A percentile compares a stretch with the other conserved stretches of the same genome.
phyloP scores from a whole-genome alignment of 2,329 filamentous ascomycete species.

The Hansfordia pulvinata region DNA sequence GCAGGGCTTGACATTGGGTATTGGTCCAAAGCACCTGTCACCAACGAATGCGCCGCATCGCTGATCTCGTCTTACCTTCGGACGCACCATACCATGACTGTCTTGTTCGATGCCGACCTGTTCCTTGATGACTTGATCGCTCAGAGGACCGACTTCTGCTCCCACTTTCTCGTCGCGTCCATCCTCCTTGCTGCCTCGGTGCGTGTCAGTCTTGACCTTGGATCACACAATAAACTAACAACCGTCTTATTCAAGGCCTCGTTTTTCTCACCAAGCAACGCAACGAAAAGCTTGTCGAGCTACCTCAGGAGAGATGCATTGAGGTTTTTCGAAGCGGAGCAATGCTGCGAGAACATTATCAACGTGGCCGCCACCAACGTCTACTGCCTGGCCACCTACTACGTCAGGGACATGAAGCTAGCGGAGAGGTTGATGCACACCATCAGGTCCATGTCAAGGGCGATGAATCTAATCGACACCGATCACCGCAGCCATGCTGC shows the following conservation, averaged over 20 bases:
- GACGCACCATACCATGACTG: constrained; percentile 6
- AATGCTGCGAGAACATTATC: too few species aligned
- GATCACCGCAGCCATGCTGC: too few species aligned
- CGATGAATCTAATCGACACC: too few species aligned
- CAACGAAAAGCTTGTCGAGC: background rate
- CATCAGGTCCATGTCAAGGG: too few species aligned
- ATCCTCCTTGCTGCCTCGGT: constrained; percentile 2
- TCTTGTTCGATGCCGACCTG: constrained; percentile 8
- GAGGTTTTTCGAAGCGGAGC: background rate
- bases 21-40: constrained; percentile 5
- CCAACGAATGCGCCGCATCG: constrained; percentile 3
- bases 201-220: background rate
- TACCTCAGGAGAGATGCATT: background rate
- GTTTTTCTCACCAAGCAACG: constrained; percentile 1
- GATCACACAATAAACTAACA: too few species aligned
- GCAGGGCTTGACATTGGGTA: constrained; percentile 2
- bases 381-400: too few species aligned
- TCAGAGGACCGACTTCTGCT: constrained; percentile 6
- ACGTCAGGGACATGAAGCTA: too few species aligned
- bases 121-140: constrained; percentile 8
- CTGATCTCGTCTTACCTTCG: constrained; percentile 7
- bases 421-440: too few species aligned
- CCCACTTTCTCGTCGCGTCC: constrained; percentile 5
- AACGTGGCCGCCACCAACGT: too few species aligned
- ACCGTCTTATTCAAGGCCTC: constrained; percentile 2